Evolutionary conservation across 192 early-diverging fungal species (phyloP).

Genomic region (Podila clonocystis): DNA sequence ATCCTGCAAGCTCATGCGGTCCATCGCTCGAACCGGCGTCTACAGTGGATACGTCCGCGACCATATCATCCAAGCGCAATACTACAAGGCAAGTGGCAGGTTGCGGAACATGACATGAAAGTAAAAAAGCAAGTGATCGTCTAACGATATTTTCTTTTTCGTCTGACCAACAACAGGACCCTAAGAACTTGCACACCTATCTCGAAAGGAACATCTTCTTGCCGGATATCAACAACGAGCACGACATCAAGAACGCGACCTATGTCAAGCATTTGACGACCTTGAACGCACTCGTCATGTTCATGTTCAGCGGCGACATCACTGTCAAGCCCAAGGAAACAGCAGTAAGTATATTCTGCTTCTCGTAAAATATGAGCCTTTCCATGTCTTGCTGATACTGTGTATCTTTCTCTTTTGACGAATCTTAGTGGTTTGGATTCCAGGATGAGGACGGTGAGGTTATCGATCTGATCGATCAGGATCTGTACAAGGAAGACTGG

Average conservation of each 20-base stretch:
- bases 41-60: slow-evolving; percentile 88
- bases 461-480: slow-evolving; percentile 62
- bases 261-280: slow-evolving; percentile 68
- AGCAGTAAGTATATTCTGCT: slow-evolving; percentile 50
- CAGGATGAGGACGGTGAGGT: slow-evolving; percentile 63
- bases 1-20: slow-evolving; percentile 78
- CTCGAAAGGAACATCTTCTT: slow-evolving; percentile 83
- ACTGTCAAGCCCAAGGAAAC: slow-evolving; percentile 77
- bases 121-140: too few species aligned
- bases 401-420: not conserved
- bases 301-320: slow-evolving; percentile 80
- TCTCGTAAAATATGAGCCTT: not conserved
- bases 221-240: slow-evolving; percentile 90
- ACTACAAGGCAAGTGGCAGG: slow-evolving; percentile 75
- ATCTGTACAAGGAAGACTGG: slow-evolving; percentile 76
- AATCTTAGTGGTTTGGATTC: slow-evolving; percentile 77
- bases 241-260: slow-evolving; percentile 56
- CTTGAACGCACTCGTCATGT: slow-evolving; percentile 84
- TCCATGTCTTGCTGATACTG: not conserved
- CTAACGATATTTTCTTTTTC: not conserved
- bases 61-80: slow-evolving; percentile 94
- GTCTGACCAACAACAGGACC: slow-evolving; percentile 43
- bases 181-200: slow-evolving; percentile 73
- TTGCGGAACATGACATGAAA: slow-evolving; percentile 1
- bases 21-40: slow-evolving; percentile 80